A percentile compares a stretch with the other conserved stretches of the same genome.
phyloP scores from a whole-genome alignment of 805 yeast genomes.

The Wickerhamomyces pijperi region DNA sequence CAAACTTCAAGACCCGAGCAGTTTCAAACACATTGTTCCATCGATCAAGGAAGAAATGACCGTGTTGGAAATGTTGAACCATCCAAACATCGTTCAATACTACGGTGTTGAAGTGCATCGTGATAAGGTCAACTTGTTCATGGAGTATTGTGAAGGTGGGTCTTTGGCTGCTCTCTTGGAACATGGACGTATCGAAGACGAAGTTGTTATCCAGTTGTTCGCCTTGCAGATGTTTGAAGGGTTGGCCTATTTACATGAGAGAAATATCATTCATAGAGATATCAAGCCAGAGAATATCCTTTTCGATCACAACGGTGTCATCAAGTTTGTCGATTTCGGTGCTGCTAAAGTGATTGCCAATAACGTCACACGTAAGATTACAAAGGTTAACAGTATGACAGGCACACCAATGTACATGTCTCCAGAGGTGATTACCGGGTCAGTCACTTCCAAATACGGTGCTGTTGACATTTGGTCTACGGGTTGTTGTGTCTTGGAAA shows the following conservation, averaged over 20 bases:
- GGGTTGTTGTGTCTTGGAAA: slow-evolving; percentile 91
- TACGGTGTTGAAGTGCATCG: slow-evolving; percentile 96
- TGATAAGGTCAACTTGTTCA: slow-evolving; percentile 87
- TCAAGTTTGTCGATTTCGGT: slow-evolving; percentile 94
- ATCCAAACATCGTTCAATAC: slow-evolving; percentile 93
- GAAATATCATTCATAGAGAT: slow-evolving; percentile 94
- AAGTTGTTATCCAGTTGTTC: slow-evolving; percentile 81
- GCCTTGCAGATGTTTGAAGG: slow-evolving; percentile 92
- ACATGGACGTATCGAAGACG: slow-evolving; percentile 93
- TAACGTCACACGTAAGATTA: slow-evolving; percentile 32
- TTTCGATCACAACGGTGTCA: slow-evolving; percentile 83
- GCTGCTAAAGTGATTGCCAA: slow-evolving; percentile 81
- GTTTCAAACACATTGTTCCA: slow-evolving; percentile 75
- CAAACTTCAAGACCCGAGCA: slow-evolving; percentile 76
- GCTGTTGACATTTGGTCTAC: slow-evolving; percentile 85
- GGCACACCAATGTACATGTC: slow-evolving; percentile 99
- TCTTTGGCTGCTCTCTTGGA: slow-evolving; percentile 77
- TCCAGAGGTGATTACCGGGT: slow-evolving; percentile 88
- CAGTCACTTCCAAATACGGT: slow-evolving; percentile 26
- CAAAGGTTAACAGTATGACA: slow-evolving; percentile 30
- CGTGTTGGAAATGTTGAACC: slow-evolving; percentile 86
- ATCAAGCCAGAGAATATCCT: slow-evolving; percentile 91
- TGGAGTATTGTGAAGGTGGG: slow-evolving; percentile 97
- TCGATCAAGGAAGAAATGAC: slow-evolving; percentile 94
- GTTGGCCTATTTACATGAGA: slow-evolving; percentile 83